Percentiles rank a stretch among this genome's conserved stretches.
Evolutionary conservation across 129 eudicot species (phyloP).

Genomic region (Calendula officinalis): DNA sequence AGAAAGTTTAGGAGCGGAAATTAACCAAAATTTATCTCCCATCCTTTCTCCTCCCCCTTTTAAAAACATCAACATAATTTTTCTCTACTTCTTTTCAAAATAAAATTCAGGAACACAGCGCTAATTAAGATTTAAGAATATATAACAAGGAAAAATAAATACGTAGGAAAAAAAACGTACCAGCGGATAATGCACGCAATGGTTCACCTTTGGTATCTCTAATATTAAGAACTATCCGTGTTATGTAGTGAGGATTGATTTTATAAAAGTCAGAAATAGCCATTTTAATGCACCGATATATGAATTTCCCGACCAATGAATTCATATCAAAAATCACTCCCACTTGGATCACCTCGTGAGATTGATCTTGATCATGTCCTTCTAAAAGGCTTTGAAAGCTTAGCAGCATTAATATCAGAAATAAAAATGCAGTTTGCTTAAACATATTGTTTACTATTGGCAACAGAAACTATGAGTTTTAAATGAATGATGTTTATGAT

Average conservation of each 20-base stretch:
- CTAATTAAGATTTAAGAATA: no score
- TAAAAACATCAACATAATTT: no score
- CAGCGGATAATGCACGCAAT: constrained; percentile 23
- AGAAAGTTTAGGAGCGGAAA: no score
- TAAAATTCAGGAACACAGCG: no score
- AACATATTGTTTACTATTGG: constrained; percentile 9
- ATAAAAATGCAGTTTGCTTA: background rate
- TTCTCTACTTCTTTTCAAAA: no score
- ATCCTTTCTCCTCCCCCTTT: no score
- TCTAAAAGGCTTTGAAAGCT: constrained; percentile 4
- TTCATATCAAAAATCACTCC: constrained; percentile 39
- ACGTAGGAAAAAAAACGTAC: constrained; percentile 26
- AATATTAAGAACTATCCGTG: constrained; percentile 25
- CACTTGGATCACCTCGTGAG: constrained; percentile 14
- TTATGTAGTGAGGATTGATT: constrained; percentile 27
- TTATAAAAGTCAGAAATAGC: constrained; percentile 34
- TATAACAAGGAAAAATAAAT: no score
- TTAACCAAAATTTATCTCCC: no score
- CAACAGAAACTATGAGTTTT: no score
- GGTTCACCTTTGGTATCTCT: constrained; percentile 38
- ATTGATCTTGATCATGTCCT: background rate
- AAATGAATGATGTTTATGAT: no score
- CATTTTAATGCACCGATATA: constrained; percentile 30
- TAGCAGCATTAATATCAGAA: background rate
- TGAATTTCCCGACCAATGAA: constrained; percentile 20